Base-by-base conservation (phyloP, 495 filamentous ascomycete species). In the Podospora pseudopauciseta region DNA sequence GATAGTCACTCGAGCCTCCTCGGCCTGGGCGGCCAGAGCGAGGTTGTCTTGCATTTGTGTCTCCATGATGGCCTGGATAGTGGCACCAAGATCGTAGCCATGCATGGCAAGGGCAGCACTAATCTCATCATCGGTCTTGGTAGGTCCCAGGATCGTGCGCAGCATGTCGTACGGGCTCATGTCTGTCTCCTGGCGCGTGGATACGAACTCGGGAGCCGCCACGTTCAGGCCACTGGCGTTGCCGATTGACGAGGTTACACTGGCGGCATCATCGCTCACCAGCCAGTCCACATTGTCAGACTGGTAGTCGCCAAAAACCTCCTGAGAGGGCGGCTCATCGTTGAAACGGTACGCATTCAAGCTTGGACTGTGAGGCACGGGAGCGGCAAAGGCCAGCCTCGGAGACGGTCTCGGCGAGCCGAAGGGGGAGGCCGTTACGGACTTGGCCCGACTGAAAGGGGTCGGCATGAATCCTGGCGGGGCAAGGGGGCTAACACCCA, bases 101-200 rank as follows among this genome's bases (percentile, higher is more conserved):
- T 97, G 94, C 68, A 88, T 84, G 76, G 94, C 93, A 60, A 99
- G 85, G 18, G 93, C 92, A 11, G 86, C 82, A 73, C 97, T 93
- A 63, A 98, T 94, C 76, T 99, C 96, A 64, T 97, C 94, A 72
- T 98, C 94, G 18, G 91, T 88, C 71, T 90, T 90, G 67, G 90
- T 89, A 73, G 94, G 93, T 13, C 94, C 93, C 44, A 99, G 83
- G 34, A 99, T 95, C 13, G 94, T 97, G 62, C 96, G 91, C 57
- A 99, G 83, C 84, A 99, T 99, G 78, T 99, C 96, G 81, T 97
- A 96, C 3, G 96, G 94, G 63, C 92, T 95, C 96, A 99, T 99
- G 73, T 98, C 93, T 69, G 82, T 83, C 70, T 90, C 88, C 67
- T 91, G 87, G 62, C 68, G 44, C 89, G 74, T 87, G 30, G 91